Evolutionary conservation across 257 asterid species (phyloP).

Genomic region (Capsicum chinense): DNA sequence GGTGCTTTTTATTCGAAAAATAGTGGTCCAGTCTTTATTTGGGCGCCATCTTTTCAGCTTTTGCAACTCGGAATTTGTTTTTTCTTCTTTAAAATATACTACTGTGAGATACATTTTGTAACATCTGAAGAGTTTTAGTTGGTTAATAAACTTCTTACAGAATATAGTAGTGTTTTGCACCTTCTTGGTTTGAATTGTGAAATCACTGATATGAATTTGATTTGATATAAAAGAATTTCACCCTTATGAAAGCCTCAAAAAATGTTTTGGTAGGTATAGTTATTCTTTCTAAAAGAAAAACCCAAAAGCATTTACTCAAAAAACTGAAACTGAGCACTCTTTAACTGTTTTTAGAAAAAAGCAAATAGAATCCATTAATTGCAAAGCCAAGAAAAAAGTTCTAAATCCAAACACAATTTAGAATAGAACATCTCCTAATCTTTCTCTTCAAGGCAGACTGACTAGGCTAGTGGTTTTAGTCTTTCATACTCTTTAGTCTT

Average conservation of each 20-base stretch:
- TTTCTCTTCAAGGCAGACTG: not conserved
- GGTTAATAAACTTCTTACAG: not conserved
- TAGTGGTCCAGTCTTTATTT: not conserved
- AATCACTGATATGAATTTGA: conserved; percentile 15
- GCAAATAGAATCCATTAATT: not conserved
- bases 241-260: not conserved
- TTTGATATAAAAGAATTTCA: not conserved
- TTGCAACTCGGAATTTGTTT: not conserved
- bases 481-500: not conserved
- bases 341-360: not conserved
- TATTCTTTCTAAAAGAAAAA: not conserved
- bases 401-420: not conserved
- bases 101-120: not conserved
- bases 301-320: not conserved
- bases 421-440: conserved; percentile 9
- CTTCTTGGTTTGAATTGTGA: not conserved
- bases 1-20: not conserved
- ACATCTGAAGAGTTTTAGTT: not conserved
- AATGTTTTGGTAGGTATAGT: not conserved
- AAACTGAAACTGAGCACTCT: not conserved
- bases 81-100: not conserved
- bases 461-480: not conserved
- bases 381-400: not conserved
- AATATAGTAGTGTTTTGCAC: not conserved
- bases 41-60: not conserved